These are phyloP conservation scores for Bryoglossum gracile DNA, from an alignment of 495 filamentous ascomycete species.

Conservation along the genomic window DNA sequence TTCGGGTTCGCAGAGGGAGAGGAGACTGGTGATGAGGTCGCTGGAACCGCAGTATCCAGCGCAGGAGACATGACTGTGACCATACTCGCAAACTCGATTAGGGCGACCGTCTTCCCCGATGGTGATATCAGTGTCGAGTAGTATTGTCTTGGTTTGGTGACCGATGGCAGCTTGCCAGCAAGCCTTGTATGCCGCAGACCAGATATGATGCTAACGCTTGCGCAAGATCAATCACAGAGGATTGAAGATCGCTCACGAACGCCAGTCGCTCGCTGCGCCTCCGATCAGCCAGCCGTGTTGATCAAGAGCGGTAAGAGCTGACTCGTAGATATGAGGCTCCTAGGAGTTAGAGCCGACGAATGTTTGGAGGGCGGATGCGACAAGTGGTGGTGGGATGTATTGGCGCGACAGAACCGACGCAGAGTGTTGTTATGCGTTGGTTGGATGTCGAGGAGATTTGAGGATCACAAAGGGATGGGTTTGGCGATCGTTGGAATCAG, in stretches of 20 bases:
- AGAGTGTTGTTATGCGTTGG: slow-evolving; percentile 3
- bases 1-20: slow-evolving; percentile 47
- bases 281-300: neutral
- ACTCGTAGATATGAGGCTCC: no score
- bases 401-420: slow-evolving; percentile 23
- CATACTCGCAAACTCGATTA: slow-evolving; percentile 31
- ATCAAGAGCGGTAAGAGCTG: slow-evolving; percentile 2
- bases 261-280: slow-evolving; percentile 7
- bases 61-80: slow-evolving; percentile 49
- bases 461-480: slow-evolving; percentile 7
- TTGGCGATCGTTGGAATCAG: slow-evolving; percentile 5
- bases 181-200: slow-evolving; percentile 10
- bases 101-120: no score
- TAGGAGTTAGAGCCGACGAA: slow-evolving; percentile 1
- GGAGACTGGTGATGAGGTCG: slow-evolving; percentile 42
- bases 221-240: slow-evolving; percentile 6
- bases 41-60: slow-evolving; percentile 34
- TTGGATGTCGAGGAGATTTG: slow-evolving; percentile 9
- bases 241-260: slow-evolving; percentile 3
- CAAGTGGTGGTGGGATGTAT: neutral
- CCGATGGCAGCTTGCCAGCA: slow-evolving; percentile 16
- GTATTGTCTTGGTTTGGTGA: slow-evolving; percentile 8
- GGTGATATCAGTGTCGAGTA: no score
- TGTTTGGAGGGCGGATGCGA: slow-evolving; percentile 10
- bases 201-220: slow-evolving; percentile 10